These are phyloP conservation scores for Kodamaea kaohsiungensis DNA, from an alignment of 805 yeast genomes.

Conservation along the genomic window DNA sequence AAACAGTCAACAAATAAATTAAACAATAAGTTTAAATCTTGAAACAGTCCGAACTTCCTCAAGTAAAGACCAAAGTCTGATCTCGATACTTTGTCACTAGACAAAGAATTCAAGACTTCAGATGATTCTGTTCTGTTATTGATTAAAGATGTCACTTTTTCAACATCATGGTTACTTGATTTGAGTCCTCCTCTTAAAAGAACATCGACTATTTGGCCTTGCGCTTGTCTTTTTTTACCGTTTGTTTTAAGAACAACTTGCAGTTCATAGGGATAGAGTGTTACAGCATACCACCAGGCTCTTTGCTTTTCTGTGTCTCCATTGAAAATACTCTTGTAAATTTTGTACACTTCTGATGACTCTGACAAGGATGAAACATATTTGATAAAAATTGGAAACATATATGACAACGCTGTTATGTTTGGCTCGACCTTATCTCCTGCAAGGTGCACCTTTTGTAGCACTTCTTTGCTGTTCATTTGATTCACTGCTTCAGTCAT, in stretches of 20 bases:
- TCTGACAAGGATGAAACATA: not conserved
- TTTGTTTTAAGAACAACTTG: slow-evolving; percentile 36
- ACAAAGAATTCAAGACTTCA: slow-evolving; percentile 20
- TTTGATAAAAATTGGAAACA: slow-evolving; percentile 20
- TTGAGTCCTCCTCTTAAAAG: slow-evolving; percentile 72
- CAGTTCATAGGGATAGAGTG: slow-evolving; percentile 51
- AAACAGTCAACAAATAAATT: slow-evolving; percentile 36
- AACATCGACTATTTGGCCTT: slow-evolving; percentile 43
- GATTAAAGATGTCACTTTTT: slow-evolving; percentile 48
- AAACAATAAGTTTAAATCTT: slow-evolving; percentile 45
- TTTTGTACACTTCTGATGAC: not conserved
- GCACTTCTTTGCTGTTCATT: slow-evolving; percentile 16
- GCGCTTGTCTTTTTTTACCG: slow-evolving; percentile 34
- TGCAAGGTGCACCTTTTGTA: slow-evolving; percentile 18
- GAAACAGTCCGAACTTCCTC: slow-evolving; percentile 52
- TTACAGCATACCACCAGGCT: slow-evolving; percentile 48
- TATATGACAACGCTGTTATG: slow-evolving; percentile 23
- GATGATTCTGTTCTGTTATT: slow-evolving; percentile 23
- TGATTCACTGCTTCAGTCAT: slow-evolving; percentile 17
- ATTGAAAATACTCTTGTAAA: not conserved
- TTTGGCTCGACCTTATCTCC: slow-evolving; percentile 16
- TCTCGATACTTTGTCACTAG: slow-evolving; percentile 33
- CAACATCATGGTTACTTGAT: slow-evolving; percentile 57
- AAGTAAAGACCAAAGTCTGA: slow-evolving; percentile 63
- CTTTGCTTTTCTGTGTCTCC: slow-evolving; percentile 15